Evolutionary conservation across 805 yeast species (phyloP).

Genomic region (Candida stauntonica): DNA sequence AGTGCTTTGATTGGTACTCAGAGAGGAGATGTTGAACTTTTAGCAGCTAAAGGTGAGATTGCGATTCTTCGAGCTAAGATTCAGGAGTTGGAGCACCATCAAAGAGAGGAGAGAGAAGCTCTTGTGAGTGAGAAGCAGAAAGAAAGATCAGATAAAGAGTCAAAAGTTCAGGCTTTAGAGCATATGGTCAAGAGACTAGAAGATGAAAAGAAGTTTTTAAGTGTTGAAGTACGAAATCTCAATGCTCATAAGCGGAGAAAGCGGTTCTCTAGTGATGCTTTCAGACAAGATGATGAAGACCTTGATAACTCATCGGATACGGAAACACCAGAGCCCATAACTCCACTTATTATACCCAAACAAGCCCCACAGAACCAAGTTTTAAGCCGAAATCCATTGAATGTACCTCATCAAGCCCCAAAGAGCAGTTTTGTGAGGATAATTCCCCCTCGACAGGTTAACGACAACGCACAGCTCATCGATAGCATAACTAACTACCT

Average conservation of each 20-base stretch:
- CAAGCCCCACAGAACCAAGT: conserved; percentile 7
- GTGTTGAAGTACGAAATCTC: conserved; percentile 40
- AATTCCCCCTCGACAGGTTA: conserved; percentile 19
- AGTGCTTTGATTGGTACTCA: conserved; percentile 20
- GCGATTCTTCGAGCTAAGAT: conserved; percentile 66
- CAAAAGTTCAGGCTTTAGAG: conserved; percentile 37
- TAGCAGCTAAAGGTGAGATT: conserved; percentile 71
- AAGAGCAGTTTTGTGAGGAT: conserved; percentile 6
- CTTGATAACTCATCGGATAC: background rate
- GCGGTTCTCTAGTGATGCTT: conserved; percentile 6
- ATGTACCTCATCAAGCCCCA: background rate
- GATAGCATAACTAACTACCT: conserved; percentile 32
- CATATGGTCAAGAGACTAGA: conserved; percentile 40
- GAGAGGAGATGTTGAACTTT: conserved; percentile 27
- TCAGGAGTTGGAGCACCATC: conserved; percentile 37
- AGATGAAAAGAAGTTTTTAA: conserved; percentile 52
- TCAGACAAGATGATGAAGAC: conserved; percentile 5
- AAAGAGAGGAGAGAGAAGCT: conserved; percentile 43
- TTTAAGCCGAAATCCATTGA: background rate
- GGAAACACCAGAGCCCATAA: conserved; percentile 9
- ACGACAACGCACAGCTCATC: conserved; percentile 35
- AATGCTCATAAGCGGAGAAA: conserved; percentile 20
- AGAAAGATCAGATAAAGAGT: conserved; percentile 25
- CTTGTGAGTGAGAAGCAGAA: conserved; percentile 27
- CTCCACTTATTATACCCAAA: conserved; percentile 10